Conservation (phyloP, 441 rosid species). For the Erodium chrysanthum region DNA sequence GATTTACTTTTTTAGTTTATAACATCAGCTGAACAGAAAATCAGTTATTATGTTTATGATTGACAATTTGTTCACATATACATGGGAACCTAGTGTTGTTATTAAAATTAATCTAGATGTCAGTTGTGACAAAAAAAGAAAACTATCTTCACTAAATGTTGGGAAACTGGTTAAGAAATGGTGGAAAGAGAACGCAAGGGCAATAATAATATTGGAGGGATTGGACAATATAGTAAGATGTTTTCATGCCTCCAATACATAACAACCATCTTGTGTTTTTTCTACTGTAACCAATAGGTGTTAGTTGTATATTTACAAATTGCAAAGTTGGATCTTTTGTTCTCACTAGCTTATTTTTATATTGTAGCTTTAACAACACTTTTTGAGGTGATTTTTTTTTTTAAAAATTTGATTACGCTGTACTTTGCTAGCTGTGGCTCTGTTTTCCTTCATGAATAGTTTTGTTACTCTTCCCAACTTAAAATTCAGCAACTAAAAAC, state of each 20-base stretch:
- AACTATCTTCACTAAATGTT: no score
- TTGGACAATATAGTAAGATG: neutral
- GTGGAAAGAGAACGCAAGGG: neutral
- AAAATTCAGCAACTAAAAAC: no score
- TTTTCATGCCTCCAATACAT: neutral
- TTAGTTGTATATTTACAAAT: neutral
- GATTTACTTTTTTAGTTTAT: conserved; percentile 8
- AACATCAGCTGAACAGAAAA: conserved; percentile 4
- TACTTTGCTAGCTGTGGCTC: neutral
- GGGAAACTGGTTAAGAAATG: neutral
- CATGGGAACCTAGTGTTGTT: neutral
- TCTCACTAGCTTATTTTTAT: neutral
- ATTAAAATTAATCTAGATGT: neutral
- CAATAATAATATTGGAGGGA: neutral
- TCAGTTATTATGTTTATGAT: conserved; percentile 1
- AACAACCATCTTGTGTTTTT: neutral
- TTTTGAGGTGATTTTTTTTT: neutral
- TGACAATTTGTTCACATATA: conserved; percentile 12
- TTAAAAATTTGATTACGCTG: neutral
- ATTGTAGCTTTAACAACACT: neutral
- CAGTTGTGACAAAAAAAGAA: neutral
- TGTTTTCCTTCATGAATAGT: neutral
- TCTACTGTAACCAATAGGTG: neutral
- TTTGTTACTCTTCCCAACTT: no score
- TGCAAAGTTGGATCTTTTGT: neutral